Conservation (phyloP, 495 filamentous ascomycete genomes). For the Hypoxylon lienhwacheense region DNA sequence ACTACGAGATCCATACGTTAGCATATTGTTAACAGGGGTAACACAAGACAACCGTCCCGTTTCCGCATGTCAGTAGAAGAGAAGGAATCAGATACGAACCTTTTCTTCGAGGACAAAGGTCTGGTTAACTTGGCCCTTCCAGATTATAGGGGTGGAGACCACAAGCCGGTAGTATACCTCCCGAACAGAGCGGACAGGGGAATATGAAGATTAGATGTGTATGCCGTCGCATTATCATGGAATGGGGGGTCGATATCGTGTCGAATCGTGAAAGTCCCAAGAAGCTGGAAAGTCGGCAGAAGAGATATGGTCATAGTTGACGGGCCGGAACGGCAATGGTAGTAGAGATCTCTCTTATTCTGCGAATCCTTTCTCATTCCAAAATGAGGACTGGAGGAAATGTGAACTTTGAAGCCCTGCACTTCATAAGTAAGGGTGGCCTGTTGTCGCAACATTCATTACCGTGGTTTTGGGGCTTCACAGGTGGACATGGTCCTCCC, state of each 20-base stretch:
- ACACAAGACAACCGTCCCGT: constrained; percentile 47
- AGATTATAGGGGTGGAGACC: constrained; percentile 56
- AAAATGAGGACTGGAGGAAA: too few relatives aligned
- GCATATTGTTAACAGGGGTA: constrained; percentile 50
- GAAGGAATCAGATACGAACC: constrained; percentile 45
- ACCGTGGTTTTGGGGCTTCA: too few relatives aligned
- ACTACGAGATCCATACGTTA: constrained; percentile 54
- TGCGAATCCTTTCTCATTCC: too few relatives aligned
- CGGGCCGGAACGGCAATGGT: too few relatives aligned
- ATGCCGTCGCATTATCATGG: constrained; percentile 49
- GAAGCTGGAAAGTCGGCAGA: neutral
- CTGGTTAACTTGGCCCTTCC: constrained; percentile 54
- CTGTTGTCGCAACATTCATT: too few relatives aligned
- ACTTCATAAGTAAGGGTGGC: too few relatives aligned
- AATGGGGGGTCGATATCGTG: constrained; percentile 40
- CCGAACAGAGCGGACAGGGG: constrained; percentile 51
- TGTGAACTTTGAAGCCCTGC: too few relatives aligned
- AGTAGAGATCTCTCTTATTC: too few relatives aligned
- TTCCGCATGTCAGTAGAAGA: constrained; percentile 54
- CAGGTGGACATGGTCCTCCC: too few relatives aligned
- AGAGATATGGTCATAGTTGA: neutral
- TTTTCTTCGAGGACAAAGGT: constrained; percentile 50
- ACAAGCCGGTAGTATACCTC: constrained; percentile 55
- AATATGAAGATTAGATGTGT: constrained; percentile 47
- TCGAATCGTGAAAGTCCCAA: constrained; percentile 23